Evolutionary conservation across 768 basidiomycete species (phyloP).

Genomic region (Gloeostereum incarnatum): DNA sequence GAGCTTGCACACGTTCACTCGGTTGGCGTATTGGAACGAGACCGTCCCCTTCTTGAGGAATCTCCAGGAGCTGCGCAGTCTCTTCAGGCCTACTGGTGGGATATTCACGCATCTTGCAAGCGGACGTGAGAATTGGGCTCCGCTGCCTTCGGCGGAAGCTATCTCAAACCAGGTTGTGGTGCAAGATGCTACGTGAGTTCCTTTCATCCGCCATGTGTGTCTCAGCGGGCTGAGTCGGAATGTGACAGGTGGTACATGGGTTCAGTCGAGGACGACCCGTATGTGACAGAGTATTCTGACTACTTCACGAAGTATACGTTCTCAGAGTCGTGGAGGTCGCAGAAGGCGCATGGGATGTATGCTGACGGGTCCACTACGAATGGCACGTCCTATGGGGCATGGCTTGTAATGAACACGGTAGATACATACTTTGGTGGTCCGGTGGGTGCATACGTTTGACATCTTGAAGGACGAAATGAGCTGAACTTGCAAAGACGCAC

Average conservation of each 20-base stretch:
- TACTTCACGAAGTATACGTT: constrained; percentile 1
- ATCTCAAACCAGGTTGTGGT: constrained; percentile 8
- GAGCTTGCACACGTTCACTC: background rate
- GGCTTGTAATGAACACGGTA: background rate
- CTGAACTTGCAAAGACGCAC: too few species aligned
- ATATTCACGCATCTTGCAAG: constrained; percentile 11
- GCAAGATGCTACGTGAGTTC: constrained; percentile 8
- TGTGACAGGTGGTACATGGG: background rate
- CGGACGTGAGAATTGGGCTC: constrained; percentile 8
- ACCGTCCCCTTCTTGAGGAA: background rate
- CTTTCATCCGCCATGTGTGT: background rate
- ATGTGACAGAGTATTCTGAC: background rate
- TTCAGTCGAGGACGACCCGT: background rate
- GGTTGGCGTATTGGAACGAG: background rate
- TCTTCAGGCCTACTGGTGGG: constrained; percentile 12
- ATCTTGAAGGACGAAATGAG: too few species aligned
- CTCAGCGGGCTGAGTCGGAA: background rate
- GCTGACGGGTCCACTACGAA: background rate
- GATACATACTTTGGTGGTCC: constrained; percentile 1
- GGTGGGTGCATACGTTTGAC: too few species aligned
- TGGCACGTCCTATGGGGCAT: background rate
- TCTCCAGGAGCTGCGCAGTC: constrained; percentile 9
- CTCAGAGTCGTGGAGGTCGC: background rate
- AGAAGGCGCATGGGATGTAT: constrained; percentile 1
- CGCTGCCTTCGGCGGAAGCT: constrained; percentile 9